Percentiles rank a stretch among this genome's conserved stretches.
Conservation (phyloP, 2,329 filamentous ascomycete genomes). For the Rugonectria rugulosa region DNA sequence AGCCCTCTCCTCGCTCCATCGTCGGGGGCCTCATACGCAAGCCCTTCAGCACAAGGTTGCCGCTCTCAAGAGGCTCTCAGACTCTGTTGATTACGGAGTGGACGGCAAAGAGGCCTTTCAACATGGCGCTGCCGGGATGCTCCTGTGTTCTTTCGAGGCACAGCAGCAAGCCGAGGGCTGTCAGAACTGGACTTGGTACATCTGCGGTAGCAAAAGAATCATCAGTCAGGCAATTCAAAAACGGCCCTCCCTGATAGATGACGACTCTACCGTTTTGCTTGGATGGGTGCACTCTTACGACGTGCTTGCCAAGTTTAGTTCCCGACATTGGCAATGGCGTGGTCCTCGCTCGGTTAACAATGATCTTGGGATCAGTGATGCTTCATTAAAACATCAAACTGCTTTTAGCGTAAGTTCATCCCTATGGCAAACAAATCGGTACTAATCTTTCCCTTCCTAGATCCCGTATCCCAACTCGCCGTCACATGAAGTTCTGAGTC, state of each 20-base stretch:
- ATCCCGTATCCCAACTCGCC: background rate
- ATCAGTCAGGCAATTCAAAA: conserved; percentile 12
- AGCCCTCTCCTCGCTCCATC: conserved; percentile 25
- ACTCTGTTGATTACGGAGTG: conserved; percentile 2
- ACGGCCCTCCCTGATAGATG: background rate
- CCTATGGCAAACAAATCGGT: background rate
- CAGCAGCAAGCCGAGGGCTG: conserved; percentile 18
- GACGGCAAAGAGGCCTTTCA: conserved; percentile 8
- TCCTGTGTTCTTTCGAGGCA: conserved; percentile 27
- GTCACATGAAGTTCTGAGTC: background rate
- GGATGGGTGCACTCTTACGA: conserved; percentile 28
- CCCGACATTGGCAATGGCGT: conserved; percentile 28
- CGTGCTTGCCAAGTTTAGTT: conserved; percentile 18
- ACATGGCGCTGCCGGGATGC: conserved; percentile 27
- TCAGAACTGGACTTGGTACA: conserved; percentile 29
- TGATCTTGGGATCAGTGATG: too few species aligned
- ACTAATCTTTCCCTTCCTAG: background rate
- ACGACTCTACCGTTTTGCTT: conserved; percentile 10
- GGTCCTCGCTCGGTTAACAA: background rate
- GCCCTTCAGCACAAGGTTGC: conserved; percentile 5
- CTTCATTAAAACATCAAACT: too few species aligned
- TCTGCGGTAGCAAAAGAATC: conserved; percentile 23
- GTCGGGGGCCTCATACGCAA: accelerated
- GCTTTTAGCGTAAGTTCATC: background rate
- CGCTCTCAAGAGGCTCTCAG: conserved; percentile 16